phyloP scores from a whole-genome alignment of 805 yeast species.

The Debaryomyces castellii region DNA sequence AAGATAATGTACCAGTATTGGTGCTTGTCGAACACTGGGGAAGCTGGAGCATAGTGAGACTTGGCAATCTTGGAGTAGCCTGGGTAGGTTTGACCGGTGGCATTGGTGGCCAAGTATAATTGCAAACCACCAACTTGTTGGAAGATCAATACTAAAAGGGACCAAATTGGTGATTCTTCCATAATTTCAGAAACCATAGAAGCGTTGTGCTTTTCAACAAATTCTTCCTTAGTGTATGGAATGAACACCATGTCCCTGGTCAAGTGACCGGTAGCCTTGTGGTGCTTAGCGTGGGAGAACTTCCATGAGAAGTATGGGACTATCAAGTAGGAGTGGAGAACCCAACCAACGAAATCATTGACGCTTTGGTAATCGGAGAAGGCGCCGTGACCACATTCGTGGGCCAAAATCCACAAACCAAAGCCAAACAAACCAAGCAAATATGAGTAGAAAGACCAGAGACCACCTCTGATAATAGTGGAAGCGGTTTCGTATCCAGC shows the following conservation, averaged over 20 bases:
- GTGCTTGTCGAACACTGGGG: constrained; percentile 53
- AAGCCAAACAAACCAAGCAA: constrained; percentile 50
- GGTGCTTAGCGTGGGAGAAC: constrained; percentile 59
- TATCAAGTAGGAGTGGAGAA: constrained; percentile 53
- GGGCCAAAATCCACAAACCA: constrained; percentile 64
- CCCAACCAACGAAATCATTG: constrained; percentile 61
- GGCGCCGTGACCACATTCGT: constrained; percentile 66
- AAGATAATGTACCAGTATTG: constrained; percentile 56
- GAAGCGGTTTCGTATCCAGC: constrained; percentile 16
- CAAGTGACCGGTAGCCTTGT: constrained; percentile 62
- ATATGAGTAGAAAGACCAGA: constrained; percentile 42
- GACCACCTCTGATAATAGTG: constrained; percentile 31
- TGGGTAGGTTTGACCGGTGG: constrained; percentile 51
- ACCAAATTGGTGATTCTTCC: constrained; percentile 55
- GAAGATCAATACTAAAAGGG: constrained; percentile 42
- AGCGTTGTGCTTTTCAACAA: constrained; percentile 29
- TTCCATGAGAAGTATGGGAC: constrained; percentile 68
- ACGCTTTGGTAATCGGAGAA: constrained; percentile 53
- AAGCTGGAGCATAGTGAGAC: constrained; percentile 55
- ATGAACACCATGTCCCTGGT: constrained; percentile 60
- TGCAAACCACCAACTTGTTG: constrained; percentile 61
- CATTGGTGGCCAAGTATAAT: constrained; percentile 49
- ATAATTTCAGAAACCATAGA: constrained; percentile 43
- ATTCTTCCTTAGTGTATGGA: constrained; percentile 53
- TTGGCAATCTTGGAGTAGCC: constrained; percentile 42